These are phyloP conservation scores for Irpex rosettiformis DNA, from an alignment of 1,284 basidiomycete genomes.

Conservation along the genomic window DNA sequence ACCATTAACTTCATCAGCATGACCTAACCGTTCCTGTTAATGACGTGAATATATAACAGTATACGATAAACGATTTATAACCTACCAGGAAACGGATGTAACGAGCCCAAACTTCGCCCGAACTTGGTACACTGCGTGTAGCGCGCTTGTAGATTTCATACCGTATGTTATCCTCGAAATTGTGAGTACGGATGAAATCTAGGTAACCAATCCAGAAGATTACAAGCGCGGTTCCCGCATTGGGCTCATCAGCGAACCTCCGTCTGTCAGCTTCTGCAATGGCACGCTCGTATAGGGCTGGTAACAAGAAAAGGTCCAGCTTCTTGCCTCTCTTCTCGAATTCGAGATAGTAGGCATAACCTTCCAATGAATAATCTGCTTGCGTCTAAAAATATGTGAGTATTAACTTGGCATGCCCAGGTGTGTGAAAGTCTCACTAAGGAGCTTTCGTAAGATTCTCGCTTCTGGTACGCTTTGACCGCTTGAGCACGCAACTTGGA, in stretches of 20 bases:
- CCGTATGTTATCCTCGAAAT: constrained; percentile 39
- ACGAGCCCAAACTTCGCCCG: constrained; percentile 68
- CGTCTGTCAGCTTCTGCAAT: constrained; percentile 66
- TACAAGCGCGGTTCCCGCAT: constrained; percentile 54
- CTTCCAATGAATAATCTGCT: constrained; percentile 49
- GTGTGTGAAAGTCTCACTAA: constrained; percentile 41
- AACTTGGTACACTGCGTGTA: constrained; percentile 62
- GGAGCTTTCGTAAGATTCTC: constrained; percentile 57
- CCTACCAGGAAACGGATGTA: constrained; percentile 61
- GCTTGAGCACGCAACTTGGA: constrained; percentile 66
- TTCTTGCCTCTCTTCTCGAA: constrained; percentile 63
- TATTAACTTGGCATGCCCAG: neutral
- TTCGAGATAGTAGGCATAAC: constrained; percentile 60
- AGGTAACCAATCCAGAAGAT: constrained; percentile 65
- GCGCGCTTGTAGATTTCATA: constrained; percentile 48
- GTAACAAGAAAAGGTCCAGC: constrained; percentile 60
- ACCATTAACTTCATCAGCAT: constrained; percentile 2
- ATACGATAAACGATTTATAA: no score
- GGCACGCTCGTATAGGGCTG: constrained; percentile 73
- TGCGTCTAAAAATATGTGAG: constrained; percentile 32
- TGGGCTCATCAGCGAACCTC: constrained; percentile 45
- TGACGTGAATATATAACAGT: no score
- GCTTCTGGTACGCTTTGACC: constrained; percentile 55
- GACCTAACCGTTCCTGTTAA: constrained; percentile 2
- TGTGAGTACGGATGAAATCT: constrained; percentile 51